Evolutionary conservation across 2,329 filamentous ascomycete genomes (phyloP).

Genomic region (Domatiomyces globalis): DNA sequence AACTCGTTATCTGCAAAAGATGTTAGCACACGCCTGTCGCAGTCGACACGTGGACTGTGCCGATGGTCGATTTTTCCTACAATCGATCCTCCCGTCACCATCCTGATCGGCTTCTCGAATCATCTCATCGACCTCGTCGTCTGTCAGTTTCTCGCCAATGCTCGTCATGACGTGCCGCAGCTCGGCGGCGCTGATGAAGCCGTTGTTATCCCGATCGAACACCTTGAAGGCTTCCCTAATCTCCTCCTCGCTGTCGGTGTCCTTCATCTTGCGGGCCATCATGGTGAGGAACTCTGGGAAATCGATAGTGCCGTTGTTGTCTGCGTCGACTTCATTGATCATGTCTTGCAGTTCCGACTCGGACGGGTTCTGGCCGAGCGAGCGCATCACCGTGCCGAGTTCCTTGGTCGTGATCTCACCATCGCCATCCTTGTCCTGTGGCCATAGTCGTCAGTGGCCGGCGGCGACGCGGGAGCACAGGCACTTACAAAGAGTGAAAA

Average conservation of each 20-base stretch:
- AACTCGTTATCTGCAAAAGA: slow-evolving; percentile 63
- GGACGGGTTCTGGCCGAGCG: slow-evolving; percentile 75
- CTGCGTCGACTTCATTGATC: slow-evolving; percentile 86
- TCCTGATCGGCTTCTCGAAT: slow-evolving; percentile 84
- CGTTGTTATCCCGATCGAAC: slow-evolving; percentile 83
- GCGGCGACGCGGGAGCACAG: neutral
- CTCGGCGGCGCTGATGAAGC: slow-evolving; percentile 79
- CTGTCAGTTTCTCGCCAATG: slow-evolving; percentile 80
- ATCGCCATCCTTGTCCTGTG: slow-evolving; percentile 79
- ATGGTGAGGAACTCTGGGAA: slow-evolving; percentile 85
- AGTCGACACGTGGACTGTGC: neutral
- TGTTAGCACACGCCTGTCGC: neutral
- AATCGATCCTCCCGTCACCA: slow-evolving; percentile 77
- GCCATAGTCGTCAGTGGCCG: slow-evolving; percentile 5
- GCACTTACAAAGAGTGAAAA: slow-evolving; percentile 97
- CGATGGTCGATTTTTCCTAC: slow-evolving; percentile 37
- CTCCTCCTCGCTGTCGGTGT: slow-evolving; percentile 81
- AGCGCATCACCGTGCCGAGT: slow-evolving; percentile 80
- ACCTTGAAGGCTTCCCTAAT: slow-evolving; percentile 84
- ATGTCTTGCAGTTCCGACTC: slow-evolving; percentile 85
- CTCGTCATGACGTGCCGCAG: slow-evolving; percentile 85
- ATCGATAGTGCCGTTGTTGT: slow-evolving; percentile 87
- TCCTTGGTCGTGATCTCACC: slow-evolving; percentile 88
- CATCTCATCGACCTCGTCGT: slow-evolving; percentile 87
- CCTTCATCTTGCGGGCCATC: slow-evolving; percentile 93